A percentile compares a stretch with the other conserved stretches of the same genome.
These are phyloP conservation scores for Podospora anserina DNA, from an alignment of 495 filamentous ascomycete genomes.

Conservation along the genomic window DNA sequence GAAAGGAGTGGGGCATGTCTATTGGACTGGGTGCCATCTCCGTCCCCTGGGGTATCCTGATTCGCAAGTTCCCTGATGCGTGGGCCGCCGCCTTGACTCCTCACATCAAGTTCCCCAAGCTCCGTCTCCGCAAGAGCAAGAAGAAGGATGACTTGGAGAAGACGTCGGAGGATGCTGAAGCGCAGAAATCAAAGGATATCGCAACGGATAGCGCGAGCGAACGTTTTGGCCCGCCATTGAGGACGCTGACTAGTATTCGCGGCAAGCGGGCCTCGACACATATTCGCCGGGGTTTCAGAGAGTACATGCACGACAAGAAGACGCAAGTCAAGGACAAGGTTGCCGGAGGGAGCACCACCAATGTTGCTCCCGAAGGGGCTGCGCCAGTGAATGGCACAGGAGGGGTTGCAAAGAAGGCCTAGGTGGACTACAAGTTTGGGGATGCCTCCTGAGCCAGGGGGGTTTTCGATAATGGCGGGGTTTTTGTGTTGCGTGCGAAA, in stretches of 20 bases:
- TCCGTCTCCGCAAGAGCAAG: slow-evolving; percentile 18
- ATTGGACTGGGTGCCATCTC: slow-evolving; percentile 67
- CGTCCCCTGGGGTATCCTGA: slow-evolving; percentile 64
- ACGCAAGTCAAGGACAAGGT: slow-evolving; percentile 23
- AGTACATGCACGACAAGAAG: slow-evolving; percentile 34
- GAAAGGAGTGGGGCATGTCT: slow-evolving; percentile 72
- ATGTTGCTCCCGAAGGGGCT: neutral
- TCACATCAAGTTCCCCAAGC: slow-evolving; percentile 19
- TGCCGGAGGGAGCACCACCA: slow-evolving; percentile 4
- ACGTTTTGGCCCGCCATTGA: slow-evolving; percentile 17
- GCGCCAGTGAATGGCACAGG: neutral
- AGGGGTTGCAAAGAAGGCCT: neutral
- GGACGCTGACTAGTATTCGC: slow-evolving; percentile 24
- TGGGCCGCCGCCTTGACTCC: slow-evolving; percentile 27
- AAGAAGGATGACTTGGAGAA: slow-evolving; percentile 10
- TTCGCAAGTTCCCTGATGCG: slow-evolving; percentile 59
- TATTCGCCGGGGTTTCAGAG: slow-evolving; percentile 25
- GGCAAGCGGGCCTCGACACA: slow-evolving; percentile 26
- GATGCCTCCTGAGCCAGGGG: neutral
- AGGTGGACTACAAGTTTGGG: neutral
- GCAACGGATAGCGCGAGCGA: slow-evolving; percentile 11
- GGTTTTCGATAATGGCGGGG: neutral
- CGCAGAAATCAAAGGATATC: neutral
- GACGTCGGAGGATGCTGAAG: neutral
- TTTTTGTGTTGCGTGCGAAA: neutral